Percentiles rank a stretch among this genome's conserved stretches.
phyloP scores from a whole-genome alignment of 129 eudicot genomes.

The Cynara cardunculus region DNA sequence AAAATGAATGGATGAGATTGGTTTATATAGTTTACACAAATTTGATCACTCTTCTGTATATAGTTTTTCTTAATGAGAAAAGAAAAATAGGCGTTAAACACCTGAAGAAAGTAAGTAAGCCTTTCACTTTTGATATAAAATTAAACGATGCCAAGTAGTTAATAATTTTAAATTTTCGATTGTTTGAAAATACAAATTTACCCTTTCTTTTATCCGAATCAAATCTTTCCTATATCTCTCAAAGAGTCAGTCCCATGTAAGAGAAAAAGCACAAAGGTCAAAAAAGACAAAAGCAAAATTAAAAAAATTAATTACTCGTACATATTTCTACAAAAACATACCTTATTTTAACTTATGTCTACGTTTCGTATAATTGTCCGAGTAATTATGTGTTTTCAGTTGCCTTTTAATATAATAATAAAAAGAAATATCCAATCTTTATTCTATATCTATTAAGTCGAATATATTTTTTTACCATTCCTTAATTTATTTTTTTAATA shows the following conservation, averaged over 20 bases:
- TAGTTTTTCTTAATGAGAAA: background rate
- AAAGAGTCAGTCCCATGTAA: slow-evolving; percentile 60
- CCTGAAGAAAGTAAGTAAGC: slow-evolving; percentile 12
- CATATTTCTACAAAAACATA: background rate
- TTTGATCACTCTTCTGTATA: too few species aligned
- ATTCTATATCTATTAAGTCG: background rate
- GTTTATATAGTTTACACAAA: too few species aligned
- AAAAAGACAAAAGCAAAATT: slow-evolving; percentile 31
- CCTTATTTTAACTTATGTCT: background rate
- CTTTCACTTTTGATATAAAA: slow-evolving; percentile 5
- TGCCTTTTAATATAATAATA: background rate
- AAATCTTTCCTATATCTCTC: slow-evolving; percentile 38
- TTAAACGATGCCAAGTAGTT: background rate
- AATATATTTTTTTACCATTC: background rate
- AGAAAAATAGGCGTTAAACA: background rate
- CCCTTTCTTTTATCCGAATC: slow-evolving; percentile 26
- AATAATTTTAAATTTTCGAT: background rate
- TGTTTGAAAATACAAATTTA: background rate
- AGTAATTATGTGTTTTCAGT: background rate
- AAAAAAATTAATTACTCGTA: background rate
- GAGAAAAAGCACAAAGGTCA: slow-evolving; percentile 38
- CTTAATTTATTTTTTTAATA: too few species aligned
- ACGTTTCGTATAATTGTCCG: background rate
- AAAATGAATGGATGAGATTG: too few species aligned
- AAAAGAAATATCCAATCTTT: background rate